phyloP scores from a whole-genome alignment of 2,329 filamentous ascomycete genomes.

The Geoglossum cookeanum region DNA sequence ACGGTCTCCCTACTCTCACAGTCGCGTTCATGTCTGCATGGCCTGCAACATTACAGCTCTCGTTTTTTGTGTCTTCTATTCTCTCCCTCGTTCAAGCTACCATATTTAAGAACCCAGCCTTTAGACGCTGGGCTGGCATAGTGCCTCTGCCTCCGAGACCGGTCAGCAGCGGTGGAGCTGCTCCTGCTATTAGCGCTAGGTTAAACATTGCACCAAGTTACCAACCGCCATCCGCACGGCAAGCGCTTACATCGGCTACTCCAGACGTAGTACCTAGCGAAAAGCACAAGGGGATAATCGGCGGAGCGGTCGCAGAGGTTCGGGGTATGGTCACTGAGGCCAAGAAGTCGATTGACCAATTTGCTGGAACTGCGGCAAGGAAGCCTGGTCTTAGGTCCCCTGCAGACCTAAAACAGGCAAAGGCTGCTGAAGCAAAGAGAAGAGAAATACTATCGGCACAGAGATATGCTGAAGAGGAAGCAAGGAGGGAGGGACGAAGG shows the following conservation, averaged over 20 bases:
- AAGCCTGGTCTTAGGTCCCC: not conserved
- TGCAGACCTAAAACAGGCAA: slow-evolving; percentile 8
- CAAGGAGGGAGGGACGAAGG: not conserved
- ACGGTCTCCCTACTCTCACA: slow-evolving; percentile 33
- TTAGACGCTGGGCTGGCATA: slow-evolving; percentile 22
- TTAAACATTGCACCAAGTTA: slow-evolving; percentile 1
- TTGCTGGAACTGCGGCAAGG: slow-evolving; percentile 8
- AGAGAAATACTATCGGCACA: slow-evolving; percentile 1
- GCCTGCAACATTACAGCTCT: slow-evolving; percentile 40
- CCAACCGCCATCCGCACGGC: not conserved
- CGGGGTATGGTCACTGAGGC: slow-evolving; percentile 3
- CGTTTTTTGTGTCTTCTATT: slow-evolving; percentile 32
- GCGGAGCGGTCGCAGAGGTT: slow-evolving; percentile 4
- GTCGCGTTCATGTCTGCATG: slow-evolving; percentile 34
- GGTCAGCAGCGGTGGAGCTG: not conserved
- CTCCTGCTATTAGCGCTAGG: not conserved
- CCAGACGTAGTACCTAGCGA: not conserved
- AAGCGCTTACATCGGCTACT: not conserved
- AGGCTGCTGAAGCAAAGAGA: slow-evolving; percentile 9
- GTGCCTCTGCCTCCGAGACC: slow-evolving; percentile 12
- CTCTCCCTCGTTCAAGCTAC: slow-evolving; percentile 22
- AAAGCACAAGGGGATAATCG: slow-evolving; percentile 5
- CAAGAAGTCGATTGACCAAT: slow-evolving; percentile 12
- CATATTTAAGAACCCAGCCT: slow-evolving; percentile 18
- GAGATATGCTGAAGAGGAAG: not conserved